Conservation (phyloP, 371 early-diverging fungal genomes). For the Mucor lusitanicus region DNA sequence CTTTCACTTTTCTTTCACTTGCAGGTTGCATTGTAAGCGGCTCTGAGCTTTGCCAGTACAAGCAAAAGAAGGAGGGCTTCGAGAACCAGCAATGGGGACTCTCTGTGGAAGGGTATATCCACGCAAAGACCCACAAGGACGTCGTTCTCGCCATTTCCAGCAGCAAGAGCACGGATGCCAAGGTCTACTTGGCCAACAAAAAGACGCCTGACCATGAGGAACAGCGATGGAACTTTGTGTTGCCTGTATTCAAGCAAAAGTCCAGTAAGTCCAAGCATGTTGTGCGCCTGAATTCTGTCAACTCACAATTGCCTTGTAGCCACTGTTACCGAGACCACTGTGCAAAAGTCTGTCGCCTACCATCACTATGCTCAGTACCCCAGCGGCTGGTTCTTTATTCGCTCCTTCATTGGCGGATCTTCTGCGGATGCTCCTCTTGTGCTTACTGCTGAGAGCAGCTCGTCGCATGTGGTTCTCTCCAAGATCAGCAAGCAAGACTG, state of each 20-base stretch:
- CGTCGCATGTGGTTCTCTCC: conserved; percentile 16
- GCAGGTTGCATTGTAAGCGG: conserved; percentile 32
- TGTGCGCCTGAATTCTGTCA: not conserved
- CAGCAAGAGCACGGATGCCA: not conserved
- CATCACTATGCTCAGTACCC: conserved; percentile 48
- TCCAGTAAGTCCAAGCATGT: conserved; percentile 18
- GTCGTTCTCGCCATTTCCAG: conserved; percentile 33
- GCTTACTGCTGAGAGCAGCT: conserved; percentile 30
- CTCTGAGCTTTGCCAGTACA: conserved; percentile 44
- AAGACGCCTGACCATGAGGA: conserved; percentile 39
- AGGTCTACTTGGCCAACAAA: conserved; percentile 23
- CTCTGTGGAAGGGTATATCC: conserved; percentile 44
- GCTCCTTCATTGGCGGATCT: conserved; percentile 26
- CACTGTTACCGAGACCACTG: conserved; percentile 23
- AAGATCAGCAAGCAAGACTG: conserved; percentile 31
- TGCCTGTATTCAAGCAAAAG: conserved; percentile 49
- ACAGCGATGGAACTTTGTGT: conserved; percentile 53
- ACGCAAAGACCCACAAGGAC: conserved; percentile 22
- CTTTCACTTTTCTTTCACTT: no score
- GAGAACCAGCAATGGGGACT: conserved; percentile 50
- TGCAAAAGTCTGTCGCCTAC: conserved; percentile 29
- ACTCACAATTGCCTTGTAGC: conserved; percentile 9
- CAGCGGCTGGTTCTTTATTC: conserved; percentile 48
- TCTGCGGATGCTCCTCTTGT: conserved; percentile 34
- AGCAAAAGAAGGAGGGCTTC: conserved; percentile 34